Evolutionary conservation across 345 rosid genomes (phyloP).

Genomic region (Linum lewisii): DNA sequence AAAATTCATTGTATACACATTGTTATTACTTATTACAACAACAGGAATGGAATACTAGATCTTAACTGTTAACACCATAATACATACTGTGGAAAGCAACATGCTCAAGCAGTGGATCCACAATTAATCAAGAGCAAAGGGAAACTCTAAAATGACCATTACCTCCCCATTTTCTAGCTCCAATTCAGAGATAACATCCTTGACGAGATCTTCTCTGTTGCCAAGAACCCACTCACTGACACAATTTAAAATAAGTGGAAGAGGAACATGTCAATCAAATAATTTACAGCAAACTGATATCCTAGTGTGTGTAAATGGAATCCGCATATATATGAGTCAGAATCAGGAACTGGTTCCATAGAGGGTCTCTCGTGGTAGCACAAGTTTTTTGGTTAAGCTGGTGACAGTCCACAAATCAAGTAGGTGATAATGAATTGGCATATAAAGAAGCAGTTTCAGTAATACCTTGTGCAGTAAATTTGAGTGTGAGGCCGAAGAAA

Average conservation of each 20-base stretch:
- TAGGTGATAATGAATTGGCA: background rate
- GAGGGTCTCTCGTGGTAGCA: background rate
- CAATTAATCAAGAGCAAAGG: background rate
- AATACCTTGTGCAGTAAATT: slow-evolving; percentile 88
- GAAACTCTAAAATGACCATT: slow-evolving; percentile 17
- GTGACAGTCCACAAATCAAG: background rate
- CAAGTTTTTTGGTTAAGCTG: background rate
- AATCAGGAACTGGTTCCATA: background rate
- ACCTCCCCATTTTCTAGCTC: slow-evolving; percentile 81
- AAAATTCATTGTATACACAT: too few relatives aligned
- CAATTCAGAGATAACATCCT: slow-evolving; percentile 65
- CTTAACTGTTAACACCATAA: too few relatives aligned
- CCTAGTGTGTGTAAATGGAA: background rate
- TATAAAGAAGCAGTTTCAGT: slow-evolving; percentile 4
- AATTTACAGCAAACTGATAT: too few relatives aligned
- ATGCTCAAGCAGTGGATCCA: background rate
- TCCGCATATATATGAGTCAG: background rate
- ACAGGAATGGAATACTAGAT: too few relatives aligned
- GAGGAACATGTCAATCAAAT: background rate
- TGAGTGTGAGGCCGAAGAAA: slow-evolving; percentile 88
- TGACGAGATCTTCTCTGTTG: slow-evolving; percentile 84
- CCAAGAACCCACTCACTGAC: slow-evolving; percentile 98
- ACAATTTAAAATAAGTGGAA: background rate
- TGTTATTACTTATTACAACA: too few relatives aligned
- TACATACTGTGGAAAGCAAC: too few relatives aligned